phyloP scores from a whole-genome alignment of 2,329 filamentous ascomycete genomes.

The Neofusicoccum laricinum region DNA sequence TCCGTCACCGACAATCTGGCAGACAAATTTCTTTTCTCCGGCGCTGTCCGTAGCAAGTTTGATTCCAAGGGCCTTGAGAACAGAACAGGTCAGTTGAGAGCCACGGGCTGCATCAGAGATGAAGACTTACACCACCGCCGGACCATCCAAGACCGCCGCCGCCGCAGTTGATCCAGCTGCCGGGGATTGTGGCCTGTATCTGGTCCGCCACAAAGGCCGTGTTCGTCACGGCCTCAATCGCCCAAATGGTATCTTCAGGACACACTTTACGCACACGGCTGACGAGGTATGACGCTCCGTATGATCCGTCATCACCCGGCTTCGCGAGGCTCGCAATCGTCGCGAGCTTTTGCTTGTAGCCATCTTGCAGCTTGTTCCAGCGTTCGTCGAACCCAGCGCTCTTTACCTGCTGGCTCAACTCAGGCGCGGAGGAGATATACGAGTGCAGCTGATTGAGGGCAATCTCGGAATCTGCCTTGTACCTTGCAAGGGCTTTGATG shows the following conservation, averaged over 20 bases:
- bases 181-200: slow-evolving; percentile 64
- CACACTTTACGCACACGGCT: slow-evolving; percentile 55
- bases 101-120: slow-evolving; percentile 17
- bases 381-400: slow-evolving; percentile 43
- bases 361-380: slow-evolving; percentile 55
- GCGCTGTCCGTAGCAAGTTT: slow-evolving; percentile 63
- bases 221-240: slow-evolving; percentile 75
- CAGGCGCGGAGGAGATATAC: slow-evolving; percentile 52
- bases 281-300: slow-evolving; percentile 59
- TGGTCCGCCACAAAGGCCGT: slow-evolving; percentile 67
- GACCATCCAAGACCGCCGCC: slow-evolving; percentile 80
- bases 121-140: slow-evolving; percentile 54
- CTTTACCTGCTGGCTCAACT: slow-evolving; percentile 40
- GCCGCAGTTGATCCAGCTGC: slow-evolving; percentile 77
- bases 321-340: slow-evolving; percentile 57
- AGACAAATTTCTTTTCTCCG: slow-evolving; percentile 38
- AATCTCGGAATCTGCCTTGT: slow-evolving; percentile 50
- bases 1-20: slow-evolving; percentile 62
- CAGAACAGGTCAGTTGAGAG: not conserved
- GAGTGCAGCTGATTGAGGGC: slow-evolving; percentile 67
- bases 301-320: slow-evolving; percentile 61
- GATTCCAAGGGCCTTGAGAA: slow-evolving; percentile 60
- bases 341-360: slow-evolving; percentile 58
- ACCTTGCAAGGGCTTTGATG: slow-evolving; percentile 52
- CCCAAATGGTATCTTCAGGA: slow-evolving; percentile 68